Base-by-base conservation (phyloP, 257 asterid species). In the Thymus mandschuricus region DNA sequence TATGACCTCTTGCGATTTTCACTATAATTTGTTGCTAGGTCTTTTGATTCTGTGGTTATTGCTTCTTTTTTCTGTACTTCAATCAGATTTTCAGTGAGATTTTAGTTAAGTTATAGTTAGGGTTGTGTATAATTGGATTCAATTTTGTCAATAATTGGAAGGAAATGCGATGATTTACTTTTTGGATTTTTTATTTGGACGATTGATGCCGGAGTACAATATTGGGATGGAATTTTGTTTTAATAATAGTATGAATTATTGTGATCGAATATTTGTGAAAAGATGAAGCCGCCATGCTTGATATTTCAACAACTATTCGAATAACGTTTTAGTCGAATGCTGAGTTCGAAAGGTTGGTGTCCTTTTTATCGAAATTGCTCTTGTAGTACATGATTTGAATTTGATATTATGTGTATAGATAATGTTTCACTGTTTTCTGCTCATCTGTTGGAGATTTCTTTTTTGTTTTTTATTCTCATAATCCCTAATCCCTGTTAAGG, bases 101-200 rank as follows among this genome's bases (percentile, higher is more conserved):
- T 3, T n/a, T 12, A 11, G 15, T 64, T 43, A 41, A 35, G 11
- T 9, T 70, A 34, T 21, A 34, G 28, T 46, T 75, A 70, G 83
- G 83, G 70, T 46, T 58, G 11, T 44, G 34, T 27, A 3, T 34
- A 46, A 8, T 33, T 43, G 8, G 44, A 43, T 69, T 38, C 11
- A n/a, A 13, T 27, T 34, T 41, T 10, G 21, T 28, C 33, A 4
- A 65, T 10, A 41, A n/a, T 33, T 2, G 29, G 51, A 29, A 43
- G 60, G 15, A 59, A 29, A n/a, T 30, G 60, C 46, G 48, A 27
- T 60, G 41, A 1, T 51, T 66, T 55, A 9, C 1, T 55, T 63
- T 13, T 3, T 3, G 3, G 7, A 48, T 12, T 69, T 12, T 2
- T 29, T 6, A 27, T 69, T 10, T 41, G 10, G 40, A 21, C 35